Percentiles rank a stretch among this genome's conserved stretches.
These are phyloP conservation scores for Durio zibethinus DNA, from an alignment of 345 rosid species.

Conservation along the genomic window DNA sequence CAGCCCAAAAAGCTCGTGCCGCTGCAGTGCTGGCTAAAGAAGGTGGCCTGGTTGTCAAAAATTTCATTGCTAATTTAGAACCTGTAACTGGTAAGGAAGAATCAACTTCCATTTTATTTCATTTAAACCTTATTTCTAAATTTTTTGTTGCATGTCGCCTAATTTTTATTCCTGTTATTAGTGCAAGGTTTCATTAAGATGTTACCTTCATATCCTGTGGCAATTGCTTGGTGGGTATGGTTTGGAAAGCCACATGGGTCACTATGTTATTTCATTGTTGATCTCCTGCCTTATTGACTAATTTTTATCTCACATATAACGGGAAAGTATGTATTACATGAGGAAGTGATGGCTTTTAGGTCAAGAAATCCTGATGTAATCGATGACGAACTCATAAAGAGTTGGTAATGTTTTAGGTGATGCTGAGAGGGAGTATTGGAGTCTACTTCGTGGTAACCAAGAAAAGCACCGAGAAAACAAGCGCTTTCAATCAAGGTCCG, in stretches of 20 bases:
- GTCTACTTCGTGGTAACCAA: conserved; percentile 51
- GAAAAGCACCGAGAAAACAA: conserved; percentile 44
- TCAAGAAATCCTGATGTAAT: not conserved
- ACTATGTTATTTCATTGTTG: not conserved
- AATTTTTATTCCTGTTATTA: not conserved
- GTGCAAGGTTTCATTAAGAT: not conserved
- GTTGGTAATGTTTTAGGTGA: conserved; percentile 47
- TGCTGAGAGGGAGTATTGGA: conserved; percentile 86
- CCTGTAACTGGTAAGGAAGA: conserved; percentile 70
- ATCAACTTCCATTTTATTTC: not conserved
- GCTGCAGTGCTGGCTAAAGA: conserved; percentile 86
- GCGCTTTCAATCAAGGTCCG: conserved; percentile 75
- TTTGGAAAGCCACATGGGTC: not conserved
- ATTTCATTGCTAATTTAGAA: conserved; percentile 65
- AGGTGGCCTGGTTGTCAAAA: conserved; percentile 79
- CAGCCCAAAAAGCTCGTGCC: conserved; percentile 89
- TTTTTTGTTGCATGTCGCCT: not conserved
- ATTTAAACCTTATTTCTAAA: not conserved
- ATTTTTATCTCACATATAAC: not conserved
- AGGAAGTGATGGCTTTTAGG: not conserved
- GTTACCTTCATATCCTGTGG: not conserved
- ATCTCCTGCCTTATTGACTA: not conserved
- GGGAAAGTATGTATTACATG: not conserved
- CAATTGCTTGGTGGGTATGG: not conserved
- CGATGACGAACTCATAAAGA: not conserved